Evolutionary conservation across 1,284 basidiomycete genomes (phyloP), one percentile per base, ranked within the genome.

Genomic region (Xerocomus cyaneibrunnescens): DNA sequence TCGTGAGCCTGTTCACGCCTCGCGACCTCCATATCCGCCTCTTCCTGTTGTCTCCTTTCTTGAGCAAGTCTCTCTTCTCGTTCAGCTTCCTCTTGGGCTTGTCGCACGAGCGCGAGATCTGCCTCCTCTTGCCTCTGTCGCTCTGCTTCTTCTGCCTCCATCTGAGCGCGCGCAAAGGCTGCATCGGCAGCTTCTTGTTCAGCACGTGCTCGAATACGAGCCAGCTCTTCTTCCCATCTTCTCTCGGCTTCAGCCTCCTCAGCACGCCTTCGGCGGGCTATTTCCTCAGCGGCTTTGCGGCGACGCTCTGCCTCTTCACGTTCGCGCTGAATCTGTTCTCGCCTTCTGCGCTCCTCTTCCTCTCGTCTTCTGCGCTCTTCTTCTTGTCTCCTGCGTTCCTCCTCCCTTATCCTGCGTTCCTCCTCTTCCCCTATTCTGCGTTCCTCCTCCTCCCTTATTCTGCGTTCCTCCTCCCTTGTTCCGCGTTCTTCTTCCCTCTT

Each of bases 1-100:
- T 77, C 74, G 51, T 68, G 67, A 36, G 60, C 60, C 55, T 76
- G 74, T 51, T 68, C 66, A 23, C 68, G 64, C 37, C 48, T 69
- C 17, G 66, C 66, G 9, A 68, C 68, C 36, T 68, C 65, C 53
- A 50, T 57, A 27, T 68, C 66, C 9, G 68, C 56, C 32, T 66
- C 69, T 52, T 66, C 68, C 36, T 70, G 69, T 25, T 27, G 52
- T 39, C 59, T 62, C 50, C 57, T 57, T 51, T 59, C 58, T 41
- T 37, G 55, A 5, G 49, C 49, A 12, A 67, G 35, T 32, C 43
- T 56, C 22, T 65, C 60, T 49, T 69, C 63, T 48, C 45, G 57
- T 31, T 67, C 66, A 8, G 48, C 57, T 22, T 71, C 69, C 34
- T 68, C 66, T 23, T 70, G 69, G 10, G 49, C 67, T 44, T 55